A percentile compares a stretch with the other conserved stretches of the same genome.
Evolutionary conservation across 1,139 yeast species (phyloP).

Genomic region (Geotrichum klebahnii): DNA sequence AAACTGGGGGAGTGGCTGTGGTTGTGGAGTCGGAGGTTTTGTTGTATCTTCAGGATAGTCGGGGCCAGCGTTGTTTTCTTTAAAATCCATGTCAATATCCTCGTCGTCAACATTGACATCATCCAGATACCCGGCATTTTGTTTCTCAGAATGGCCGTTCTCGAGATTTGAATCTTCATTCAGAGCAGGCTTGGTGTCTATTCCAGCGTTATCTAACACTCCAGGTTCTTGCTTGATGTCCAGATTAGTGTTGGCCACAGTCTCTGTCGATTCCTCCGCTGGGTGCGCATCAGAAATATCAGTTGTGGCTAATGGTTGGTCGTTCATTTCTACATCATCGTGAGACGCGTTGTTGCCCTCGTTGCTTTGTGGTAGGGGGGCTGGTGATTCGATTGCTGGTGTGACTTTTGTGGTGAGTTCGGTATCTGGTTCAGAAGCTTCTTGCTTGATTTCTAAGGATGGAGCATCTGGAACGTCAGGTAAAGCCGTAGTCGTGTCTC

Average conservation of each 20-base stretch:
- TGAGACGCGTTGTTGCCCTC: not conserved
- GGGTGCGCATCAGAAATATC: too few species aligned
- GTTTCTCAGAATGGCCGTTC: not conserved
- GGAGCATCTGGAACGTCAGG: too few species aligned
- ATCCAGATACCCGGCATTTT: not conserved
- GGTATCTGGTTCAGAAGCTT: not conserved
- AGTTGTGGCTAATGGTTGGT: too few species aligned
- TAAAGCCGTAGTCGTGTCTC: not conserved
- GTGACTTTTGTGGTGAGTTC: not conserved
- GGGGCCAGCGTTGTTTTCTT: constrained; percentile 24
- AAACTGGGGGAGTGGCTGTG: constrained; percentile 54
- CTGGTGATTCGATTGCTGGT: not conserved
- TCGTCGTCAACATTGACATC: constrained; percentile 20
- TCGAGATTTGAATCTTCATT: not conserved
- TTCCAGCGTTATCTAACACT: too few species aligned
- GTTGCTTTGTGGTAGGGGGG: not conserved
- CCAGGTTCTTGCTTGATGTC: too few species aligned
- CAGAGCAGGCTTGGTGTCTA: too few species aligned
- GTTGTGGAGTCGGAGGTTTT: constrained; percentile 7
- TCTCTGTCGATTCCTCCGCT: too few species aligned
- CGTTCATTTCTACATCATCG: too few species aligned
- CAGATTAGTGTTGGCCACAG: too few species aligned
- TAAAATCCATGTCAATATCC: constrained; percentile 30
- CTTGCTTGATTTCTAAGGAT: not conserved
- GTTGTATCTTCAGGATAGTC: constrained; percentile 12